Conservation (phyloP, 371 early-diverging fungal genomes). For the Syncephalastrum monosporum region DNA sequence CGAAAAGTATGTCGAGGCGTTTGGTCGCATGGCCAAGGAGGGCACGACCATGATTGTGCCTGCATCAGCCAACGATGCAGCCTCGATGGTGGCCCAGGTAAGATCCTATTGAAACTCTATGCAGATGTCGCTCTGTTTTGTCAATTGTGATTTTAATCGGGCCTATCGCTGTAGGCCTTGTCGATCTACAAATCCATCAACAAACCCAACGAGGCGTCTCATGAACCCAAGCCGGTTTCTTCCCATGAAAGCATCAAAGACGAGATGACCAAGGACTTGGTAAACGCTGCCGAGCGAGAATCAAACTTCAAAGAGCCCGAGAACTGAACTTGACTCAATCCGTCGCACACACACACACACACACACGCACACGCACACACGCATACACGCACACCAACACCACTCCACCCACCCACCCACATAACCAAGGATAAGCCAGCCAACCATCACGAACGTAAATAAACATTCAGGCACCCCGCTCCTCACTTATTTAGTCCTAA, state of each 20-base stretch:
- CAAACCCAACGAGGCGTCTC: conserved; percentile 23
- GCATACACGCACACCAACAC: no score
- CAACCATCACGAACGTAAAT: no score
- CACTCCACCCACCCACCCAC: no score
- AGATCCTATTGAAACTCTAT: neutral
- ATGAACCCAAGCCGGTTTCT: neutral
- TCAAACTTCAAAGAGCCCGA: conserved; percentile 25
- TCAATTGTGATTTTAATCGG: neutral
- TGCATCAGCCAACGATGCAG: conserved; percentile 78
- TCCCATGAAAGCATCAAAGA: conserved; percentile 21
- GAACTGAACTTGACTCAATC: no score
- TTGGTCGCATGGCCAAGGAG: conserved; percentile 90
- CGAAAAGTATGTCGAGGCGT: conserved; percentile 97
- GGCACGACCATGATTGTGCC: conserved; percentile 94
- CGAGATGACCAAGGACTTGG: conserved; percentile 33
- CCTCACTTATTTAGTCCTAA: no score
- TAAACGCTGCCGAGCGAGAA: conserved; percentile 28
- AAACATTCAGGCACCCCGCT: no score
- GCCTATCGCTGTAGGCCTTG: conserved; percentile 35
- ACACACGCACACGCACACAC: no score
- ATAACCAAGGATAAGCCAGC: no score
- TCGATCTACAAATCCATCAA: conserved; percentile 54
- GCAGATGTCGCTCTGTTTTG: neutral
- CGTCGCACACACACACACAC: no score
- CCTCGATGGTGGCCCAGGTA: conserved; percentile 83